Conservation (phyloP, 306 rosid species). For the Adenanthera pavonina region DNA sequence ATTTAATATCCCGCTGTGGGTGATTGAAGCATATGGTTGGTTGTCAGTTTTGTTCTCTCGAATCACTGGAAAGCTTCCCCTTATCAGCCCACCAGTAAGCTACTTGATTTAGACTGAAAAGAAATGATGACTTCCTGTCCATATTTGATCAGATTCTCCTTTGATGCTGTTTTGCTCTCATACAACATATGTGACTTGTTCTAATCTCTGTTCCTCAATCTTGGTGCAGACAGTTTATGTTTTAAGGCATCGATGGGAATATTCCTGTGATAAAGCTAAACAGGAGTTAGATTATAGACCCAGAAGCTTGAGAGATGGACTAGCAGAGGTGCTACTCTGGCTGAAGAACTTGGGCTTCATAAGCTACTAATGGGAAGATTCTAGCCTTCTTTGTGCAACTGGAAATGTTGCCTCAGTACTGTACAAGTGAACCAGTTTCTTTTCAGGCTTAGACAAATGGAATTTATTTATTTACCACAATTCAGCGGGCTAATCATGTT, state of each 20-base stretch:
- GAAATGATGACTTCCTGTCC: not conserved
- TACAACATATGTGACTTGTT: not conserved
- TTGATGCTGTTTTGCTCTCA: not conserved
- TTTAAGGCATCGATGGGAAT: slow-evolving; percentile 82
- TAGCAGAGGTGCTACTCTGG: slow-evolving; percentile 79
- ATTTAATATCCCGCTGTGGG: slow-evolving; percentile 70
- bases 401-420: not conserved
- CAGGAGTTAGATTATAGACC: slow-evolving; percentile 58
- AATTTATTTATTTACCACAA: not conserved
- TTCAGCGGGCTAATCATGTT: slow-evolving; percentile 24
- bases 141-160: slow-evolving; percentile 3
- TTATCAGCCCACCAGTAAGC: slow-evolving; percentile 90
- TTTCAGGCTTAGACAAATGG: not conserved
- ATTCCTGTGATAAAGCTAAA: slow-evolving; percentile 55
- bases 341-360: slow-evolving; percentile 68
- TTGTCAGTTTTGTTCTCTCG: slow-evolving; percentile 60
- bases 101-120: slow-evolving; percentile 29
- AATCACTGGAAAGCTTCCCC: slow-evolving; percentile 74
- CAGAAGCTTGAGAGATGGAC: slow-evolving; percentile 80
- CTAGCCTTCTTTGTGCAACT: not conserved
- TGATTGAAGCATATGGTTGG: slow-evolving; percentile 80
- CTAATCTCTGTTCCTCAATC: slow-evolving; percentile 33
- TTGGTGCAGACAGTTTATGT: slow-evolving; percentile 72
- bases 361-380: slow-evolving; percentile 45
- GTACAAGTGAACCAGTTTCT: not conserved